These are phyloP conservation scores for Zygoascus hellenicus DNA, from an alignment of 1,139 yeast species.

Conservation along the genomic window DNA sequence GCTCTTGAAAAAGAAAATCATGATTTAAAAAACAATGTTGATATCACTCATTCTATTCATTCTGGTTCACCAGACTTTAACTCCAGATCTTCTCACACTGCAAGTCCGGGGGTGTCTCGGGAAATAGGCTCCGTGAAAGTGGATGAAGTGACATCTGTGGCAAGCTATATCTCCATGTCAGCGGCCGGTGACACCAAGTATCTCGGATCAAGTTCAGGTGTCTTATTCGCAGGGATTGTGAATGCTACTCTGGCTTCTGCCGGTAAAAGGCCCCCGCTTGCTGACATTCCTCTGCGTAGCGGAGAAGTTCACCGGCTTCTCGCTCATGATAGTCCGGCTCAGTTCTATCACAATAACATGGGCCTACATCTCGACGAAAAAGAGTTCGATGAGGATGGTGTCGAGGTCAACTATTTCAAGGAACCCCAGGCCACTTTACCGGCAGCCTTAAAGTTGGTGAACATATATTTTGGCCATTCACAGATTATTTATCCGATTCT, in stretches of 20 bases:
- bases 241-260: slow-evolving; percentile 6
- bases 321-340: slow-evolving; percentile 5
- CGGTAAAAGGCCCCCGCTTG: neutral
- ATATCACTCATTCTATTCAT: neutral
- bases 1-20: neutral
- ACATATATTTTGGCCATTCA: slow-evolving; percentile 5
- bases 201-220: slow-evolving; percentile 11
- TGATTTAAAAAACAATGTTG: neutral
- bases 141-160: slow-evolving; percentile 9
- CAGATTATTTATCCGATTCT: slow-evolving; percentile 3
- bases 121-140: neutral
- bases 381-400: neutral
- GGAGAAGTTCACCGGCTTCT: slow-evolving; percentile 3
- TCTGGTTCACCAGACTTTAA: neutral
- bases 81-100: neutral
- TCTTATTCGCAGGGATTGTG: slow-evolving; percentile 7
- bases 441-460: neutral
- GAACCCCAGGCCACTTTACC: neutral
- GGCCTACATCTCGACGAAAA: neutral
- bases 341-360: slow-evolving; percentile 3
- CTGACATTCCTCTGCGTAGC: neutral
- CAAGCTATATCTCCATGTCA: slow-evolving; percentile 9
- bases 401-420: neutral
- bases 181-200: slow-evolving; percentile 11
- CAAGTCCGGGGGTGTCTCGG: neutral